Evolutionary conservation across 306 rosid species (phyloP), one percentile per base, ranked within the genome.

Genomic region (Prinsepia uniflora): DNA sequence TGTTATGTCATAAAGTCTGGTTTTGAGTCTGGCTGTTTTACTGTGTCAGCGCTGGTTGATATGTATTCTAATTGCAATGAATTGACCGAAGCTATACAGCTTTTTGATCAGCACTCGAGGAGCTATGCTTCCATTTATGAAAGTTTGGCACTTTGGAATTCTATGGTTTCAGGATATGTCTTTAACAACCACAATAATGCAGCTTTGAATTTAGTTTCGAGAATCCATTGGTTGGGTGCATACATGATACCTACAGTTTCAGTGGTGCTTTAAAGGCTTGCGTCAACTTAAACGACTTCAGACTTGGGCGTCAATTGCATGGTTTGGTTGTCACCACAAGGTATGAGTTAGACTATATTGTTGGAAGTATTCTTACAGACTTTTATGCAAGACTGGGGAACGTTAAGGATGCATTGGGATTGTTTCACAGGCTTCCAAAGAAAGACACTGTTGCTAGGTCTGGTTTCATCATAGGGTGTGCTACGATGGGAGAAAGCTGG

Each of bases 391-490:
- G 82, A 65, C 78, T 80, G 42, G 94, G 94, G 3, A 74, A 72
- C 55, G 83, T 88, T 44, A 80, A 75, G 18, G 67, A 72, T 63
- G 90, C 96, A 47, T 67, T 90, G 41, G 76, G 67, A 67, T 71
- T 88, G 81, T 90, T 93, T 79, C 76, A 84, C 40, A 81, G 88
- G 81, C 83, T 90, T 74, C 83, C 88, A 4, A 65, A 55, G 73
- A 93, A 90, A 88, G 96, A 90, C 53, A 68, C 19, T 6, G 76
- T 88, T 52, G 98, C 90, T 62, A 90, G 94, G 97, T 88, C 92
- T 49, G 89, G 97, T 79, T 87, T 90, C 84, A 88, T 90, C 70
- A 77, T 81, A 53, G 97, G 84, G 67, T 93, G 94, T 72, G 87
- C 92, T 48, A 86, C 86, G 76, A 71, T 68, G 72, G 97, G 94